These are phyloP conservation scores for Diplodia corticola DNA, from an alignment of 2,329 filamentous ascomycete genomes.

Conservation along the genomic window DNA sequence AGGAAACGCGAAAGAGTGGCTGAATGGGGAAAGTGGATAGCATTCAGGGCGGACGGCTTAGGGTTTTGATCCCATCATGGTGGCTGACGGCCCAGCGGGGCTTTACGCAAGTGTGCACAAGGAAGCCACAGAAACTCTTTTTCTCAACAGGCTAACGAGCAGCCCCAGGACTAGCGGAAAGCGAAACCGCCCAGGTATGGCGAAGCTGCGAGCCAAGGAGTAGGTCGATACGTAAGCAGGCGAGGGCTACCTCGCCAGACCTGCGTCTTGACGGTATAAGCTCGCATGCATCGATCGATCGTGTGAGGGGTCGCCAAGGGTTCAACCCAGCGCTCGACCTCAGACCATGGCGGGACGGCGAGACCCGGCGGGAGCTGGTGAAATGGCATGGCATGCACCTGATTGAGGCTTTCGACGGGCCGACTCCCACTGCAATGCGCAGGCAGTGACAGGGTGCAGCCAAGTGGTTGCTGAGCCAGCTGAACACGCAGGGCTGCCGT, in stretches of 20 bases:
- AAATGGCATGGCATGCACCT: neutral
- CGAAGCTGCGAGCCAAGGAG: neutral
- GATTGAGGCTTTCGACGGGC: neutral
- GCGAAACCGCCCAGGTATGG: conserved; percentile 8
- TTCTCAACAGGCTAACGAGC: neutral
- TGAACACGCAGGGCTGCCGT: neutral
- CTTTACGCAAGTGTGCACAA: neutral
- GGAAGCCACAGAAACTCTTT: conserved; percentile 4
- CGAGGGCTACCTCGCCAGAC: neutral
- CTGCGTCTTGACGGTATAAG: neutral
- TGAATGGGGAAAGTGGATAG: neutral
- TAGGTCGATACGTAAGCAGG: neutral
- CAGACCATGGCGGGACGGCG: neutral
- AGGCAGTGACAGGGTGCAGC: neutral
- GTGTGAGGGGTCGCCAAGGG: conserved; percentile 1
- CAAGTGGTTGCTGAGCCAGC: neutral
- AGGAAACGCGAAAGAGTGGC: neutral
- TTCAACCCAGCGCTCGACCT: neutral
- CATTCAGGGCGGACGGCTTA: neutral
- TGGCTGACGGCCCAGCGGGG: neutral
- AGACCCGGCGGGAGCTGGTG: neutral
- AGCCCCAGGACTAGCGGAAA: neutral
- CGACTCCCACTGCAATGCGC: neutral
- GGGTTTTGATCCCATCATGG: conserved; percentile 12
- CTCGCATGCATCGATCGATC: neutral